phyloP scores from a whole-genome alignment of 768 basidiomycete genomes.

The Trametes cinnabarina region DNA sequence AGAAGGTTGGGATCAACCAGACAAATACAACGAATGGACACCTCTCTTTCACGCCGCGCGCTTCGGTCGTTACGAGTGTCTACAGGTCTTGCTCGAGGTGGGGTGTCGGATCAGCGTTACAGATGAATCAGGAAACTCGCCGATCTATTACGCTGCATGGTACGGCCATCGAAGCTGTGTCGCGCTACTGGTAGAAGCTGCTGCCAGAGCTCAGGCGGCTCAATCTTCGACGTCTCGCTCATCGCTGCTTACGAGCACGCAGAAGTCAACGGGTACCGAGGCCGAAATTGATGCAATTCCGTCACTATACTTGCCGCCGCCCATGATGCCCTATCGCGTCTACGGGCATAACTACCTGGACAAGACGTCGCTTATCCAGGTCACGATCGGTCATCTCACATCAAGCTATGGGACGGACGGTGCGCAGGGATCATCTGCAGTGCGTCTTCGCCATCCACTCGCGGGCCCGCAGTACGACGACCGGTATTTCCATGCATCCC shows the following conservation, averaged over 20 bases:
- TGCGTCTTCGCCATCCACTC: constrained; percentile 73
- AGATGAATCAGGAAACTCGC: constrained; percentile 83
- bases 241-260: constrained; percentile 24
- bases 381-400: constrained; percentile 72
- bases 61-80: constrained; percentile 73
- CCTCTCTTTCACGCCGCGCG: constrained; percentile 94
- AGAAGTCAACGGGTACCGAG: constrained; percentile 39
- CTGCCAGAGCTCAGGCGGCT: constrained; percentile 25
- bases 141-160: constrained; percentile 96
- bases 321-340: constrained; percentile 96
- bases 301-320: constrained; percentile 91
- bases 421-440: constrained; percentile 42
- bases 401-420: constrained; percentile 33
- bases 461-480: constrained; percentile 67
- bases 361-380: constrained; percentile 78
- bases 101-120: constrained; percentile 70
- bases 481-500: constrained; percentile 65
- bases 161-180: constrained; percentile 80
- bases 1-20: constrained; percentile 80
- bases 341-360: constrained; percentile 97
- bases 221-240: constrained; percentile 25
- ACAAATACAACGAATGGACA: constrained; percentile 99
- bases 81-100: constrained; percentile 75
- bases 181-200: constrained; percentile 50
- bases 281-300: constrained; percentile 90